Evolutionary conservation across 2,329 filamentous ascomycete species (phyloP).

Genomic region (Malbranchea zuffiana): DNA sequence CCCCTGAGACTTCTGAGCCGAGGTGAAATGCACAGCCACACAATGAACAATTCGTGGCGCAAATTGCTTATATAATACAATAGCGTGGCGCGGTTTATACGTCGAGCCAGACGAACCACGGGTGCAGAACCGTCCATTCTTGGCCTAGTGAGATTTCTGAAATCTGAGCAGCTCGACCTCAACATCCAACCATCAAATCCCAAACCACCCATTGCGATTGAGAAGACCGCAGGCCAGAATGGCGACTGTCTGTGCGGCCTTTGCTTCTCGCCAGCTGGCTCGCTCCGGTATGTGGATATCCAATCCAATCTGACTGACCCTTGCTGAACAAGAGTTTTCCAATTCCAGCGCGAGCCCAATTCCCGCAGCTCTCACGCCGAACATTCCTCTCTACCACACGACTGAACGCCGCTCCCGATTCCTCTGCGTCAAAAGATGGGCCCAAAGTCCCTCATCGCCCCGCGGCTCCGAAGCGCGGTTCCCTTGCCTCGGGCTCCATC

Average conservation of each 20-base stretch:
- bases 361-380: conserved; percentile 13
- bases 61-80: too few species aligned
- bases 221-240: conserved; percentile 16
- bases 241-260: conserved; percentile 31
- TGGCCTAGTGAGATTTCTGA: too few species aligned
- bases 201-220: conserved; percentile 3
- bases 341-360: conserved; percentile 8
- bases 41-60: too few species aligned
- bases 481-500: conserved; percentile 30
- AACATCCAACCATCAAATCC: too few species aligned
- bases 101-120: too few species aligned
- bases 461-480: conserved; percentile 22
- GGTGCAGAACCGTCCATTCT: too few species aligned
- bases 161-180: too few species aligned
- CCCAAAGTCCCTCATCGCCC: conserved; percentile 10
- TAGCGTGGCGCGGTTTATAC: too few species aligned
- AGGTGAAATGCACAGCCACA: too few species aligned
- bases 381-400: conserved; percentile 11
- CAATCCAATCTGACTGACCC: neutral
- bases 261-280: conserved; percentile 29
- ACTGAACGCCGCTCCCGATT: conserved; percentile 5
- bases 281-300: conserved; percentile 25
- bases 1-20: too few species aligned
- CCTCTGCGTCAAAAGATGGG: neutral
- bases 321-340: neutral